Conservation (phyloP, 768 basidiomycete genomes). For the Plicaturopsis crispa region DNA sequence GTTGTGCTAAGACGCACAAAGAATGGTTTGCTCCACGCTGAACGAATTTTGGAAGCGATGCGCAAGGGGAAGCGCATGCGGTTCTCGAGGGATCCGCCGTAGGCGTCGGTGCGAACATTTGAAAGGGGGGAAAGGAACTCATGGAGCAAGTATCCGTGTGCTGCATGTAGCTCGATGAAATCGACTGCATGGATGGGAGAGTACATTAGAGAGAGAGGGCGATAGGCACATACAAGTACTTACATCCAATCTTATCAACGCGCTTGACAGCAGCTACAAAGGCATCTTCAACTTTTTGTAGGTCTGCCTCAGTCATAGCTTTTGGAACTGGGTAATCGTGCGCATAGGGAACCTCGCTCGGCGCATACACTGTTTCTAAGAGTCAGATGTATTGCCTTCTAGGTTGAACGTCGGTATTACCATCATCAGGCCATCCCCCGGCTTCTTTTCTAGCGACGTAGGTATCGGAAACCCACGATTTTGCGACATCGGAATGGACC, state of each 20-base stretch:
- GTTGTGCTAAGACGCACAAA: slow-evolving; percentile 64
- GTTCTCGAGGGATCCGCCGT: slow-evolving; percentile 70
- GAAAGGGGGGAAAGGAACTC: slow-evolving; percentile 68
- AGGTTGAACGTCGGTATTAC: slow-evolving; percentile 21
- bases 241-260: slow-evolving; percentile 56
- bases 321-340: slow-evolving; percentile 48
- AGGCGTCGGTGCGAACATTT: slow-evolving; percentile 63
- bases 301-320: slow-evolving; percentile 45
- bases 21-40: slow-evolving; percentile 61
- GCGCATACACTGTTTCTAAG: slow-evolving; percentile 44
- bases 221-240: slow-evolving; percentile 12
- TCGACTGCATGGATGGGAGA: slow-evolving; percentile 35
- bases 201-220: slow-evolving; percentile 6
- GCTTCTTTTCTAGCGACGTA: slow-evolving; percentile 40
- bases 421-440: slow-evolving; percentile 63
- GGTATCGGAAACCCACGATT: slow-evolving; percentile 6
- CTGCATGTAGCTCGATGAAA: slow-evolving; percentile 66
- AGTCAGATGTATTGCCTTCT: not conserved
- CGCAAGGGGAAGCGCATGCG: slow-evolving; percentile 62
- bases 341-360: slow-evolving; percentile 50
- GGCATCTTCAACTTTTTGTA: slow-evolving; percentile 51
- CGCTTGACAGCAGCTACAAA: slow-evolving; percentile 49
- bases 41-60: slow-evolving; percentile 42
- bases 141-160: slow-evolving; percentile 67
- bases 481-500: slow-evolving; percentile 27